A percentile compares a stretch with the other conserved stretches of the same genome.
Evolutionary conservation across 805 yeast species (phyloP).

Genomic region (Ogataea neopini): DNA sequence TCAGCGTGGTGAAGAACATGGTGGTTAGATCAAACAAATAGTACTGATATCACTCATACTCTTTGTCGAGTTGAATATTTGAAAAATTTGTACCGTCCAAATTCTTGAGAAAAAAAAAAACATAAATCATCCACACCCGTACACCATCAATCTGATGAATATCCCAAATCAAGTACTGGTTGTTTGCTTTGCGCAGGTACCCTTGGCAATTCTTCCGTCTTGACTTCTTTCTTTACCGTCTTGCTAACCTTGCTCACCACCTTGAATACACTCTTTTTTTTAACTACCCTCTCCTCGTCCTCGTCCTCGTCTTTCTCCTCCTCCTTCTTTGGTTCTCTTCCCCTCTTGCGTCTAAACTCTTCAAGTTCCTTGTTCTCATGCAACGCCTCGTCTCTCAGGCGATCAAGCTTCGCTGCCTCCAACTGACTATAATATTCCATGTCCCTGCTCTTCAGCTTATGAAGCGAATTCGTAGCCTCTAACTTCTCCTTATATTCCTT

Average conservation of each 20-base stretch:
- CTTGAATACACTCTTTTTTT: neutral
- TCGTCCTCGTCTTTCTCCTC: conserved; percentile 7
- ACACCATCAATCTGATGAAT: conserved; percentile 1
- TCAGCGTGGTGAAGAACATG: conserved; percentile 13
- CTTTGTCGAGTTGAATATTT: neutral
- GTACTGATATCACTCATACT: neutral
- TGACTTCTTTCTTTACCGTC: too few species aligned
- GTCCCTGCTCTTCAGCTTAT: conserved; percentile 41
- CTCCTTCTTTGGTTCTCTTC: conserved; percentile 6
- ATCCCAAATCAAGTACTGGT: conserved; percentile 1
- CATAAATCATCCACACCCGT: neutral
- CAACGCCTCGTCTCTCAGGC: conserved; percentile 14
- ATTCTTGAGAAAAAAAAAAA: neutral
- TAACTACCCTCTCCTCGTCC: conserved; percentile 3
- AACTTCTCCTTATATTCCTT: conserved; percentile 32
- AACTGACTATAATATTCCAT: conserved; percentile 37
- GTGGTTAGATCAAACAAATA: conserved; percentile 1
- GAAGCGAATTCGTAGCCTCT: conserved; percentile 43
- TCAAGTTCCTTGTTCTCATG: conserved; percentile 22
- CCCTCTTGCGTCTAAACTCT: conserved; percentile 25
- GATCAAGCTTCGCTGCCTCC: conserved; percentile 24
- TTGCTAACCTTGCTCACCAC: conserved; percentile 3
- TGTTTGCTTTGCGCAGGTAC: too few species aligned
- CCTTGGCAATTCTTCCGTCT: too few species aligned
- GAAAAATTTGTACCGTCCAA: neutral